phyloP scores from a whole-genome alignment of 768 basidiomycete genomes.

The Tephrocybe sp. region DNA sequence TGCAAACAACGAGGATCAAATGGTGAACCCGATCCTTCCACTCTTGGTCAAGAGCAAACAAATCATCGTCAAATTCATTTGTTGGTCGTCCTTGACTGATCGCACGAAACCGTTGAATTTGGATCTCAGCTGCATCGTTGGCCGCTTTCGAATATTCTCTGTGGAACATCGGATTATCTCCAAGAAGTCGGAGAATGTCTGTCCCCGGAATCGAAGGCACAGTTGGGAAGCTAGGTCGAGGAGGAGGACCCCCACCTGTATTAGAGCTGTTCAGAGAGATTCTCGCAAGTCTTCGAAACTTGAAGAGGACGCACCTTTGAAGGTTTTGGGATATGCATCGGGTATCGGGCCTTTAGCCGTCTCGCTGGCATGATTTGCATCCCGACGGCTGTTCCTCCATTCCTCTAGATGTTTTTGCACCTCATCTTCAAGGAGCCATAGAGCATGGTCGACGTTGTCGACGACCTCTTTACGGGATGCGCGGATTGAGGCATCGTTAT shows the following conservation, averaged over 20 bases:
- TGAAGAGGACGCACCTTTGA: too few species aligned
- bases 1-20: conserved; percentile 2
- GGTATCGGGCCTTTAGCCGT: too few species aligned
- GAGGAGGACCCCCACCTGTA: background rate
- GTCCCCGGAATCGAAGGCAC: background rate
- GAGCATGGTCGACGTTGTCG: conserved; percentile 2
- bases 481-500: background rate
- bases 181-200: conserved; percentile 8
- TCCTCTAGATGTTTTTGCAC: background rate
- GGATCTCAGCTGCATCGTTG: background rate
- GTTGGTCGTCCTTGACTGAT: background rate
- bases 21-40: conserved; percentile 6
- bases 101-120: conserved; percentile 6
- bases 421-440: conserved; percentile 1
- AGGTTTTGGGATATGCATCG: too few species aligned
- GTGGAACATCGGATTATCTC: background rate
- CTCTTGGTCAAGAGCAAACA: background rate
- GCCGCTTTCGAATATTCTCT: conserved; percentile 1
- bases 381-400: background rate
- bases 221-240: background rate
- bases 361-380: background rate
- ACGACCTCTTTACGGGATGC: background rate
- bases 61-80: background rate
- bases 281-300: too few species aligned
- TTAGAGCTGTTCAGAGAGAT: background rate